Base-by-base conservation (phyloP, 1,284 basidiomycete species). In the Naganishia sp. region DNA sequence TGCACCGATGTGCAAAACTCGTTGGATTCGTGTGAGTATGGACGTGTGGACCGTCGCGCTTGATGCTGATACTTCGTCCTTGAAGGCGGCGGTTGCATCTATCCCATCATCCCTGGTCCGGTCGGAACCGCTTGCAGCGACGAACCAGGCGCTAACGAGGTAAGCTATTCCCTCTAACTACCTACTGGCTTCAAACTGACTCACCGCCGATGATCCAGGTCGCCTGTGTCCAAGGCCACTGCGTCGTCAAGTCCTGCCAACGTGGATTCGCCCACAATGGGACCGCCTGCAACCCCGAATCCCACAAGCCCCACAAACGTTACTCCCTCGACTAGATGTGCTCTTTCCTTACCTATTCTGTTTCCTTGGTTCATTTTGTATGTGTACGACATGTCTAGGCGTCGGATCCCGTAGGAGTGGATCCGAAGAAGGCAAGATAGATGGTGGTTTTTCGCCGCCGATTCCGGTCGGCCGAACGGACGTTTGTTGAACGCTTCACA, bases 211-310 rank as follows among this genome's bases (percentile, higher is more conserved):
- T 15, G 5, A 21, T 42, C n/a, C n/a, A 60, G 57, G 57, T 61
- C 48, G 48, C 59, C 1, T 61, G 59, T n/a, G 36, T 52, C 15
- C 11, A 61, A 50, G 59, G 59, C 18, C 59, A 52, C 39, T 61
- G 59, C 46, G 43, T 52, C 33, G 42, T 61, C 39, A n/a, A 31
- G 13, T 61, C 59, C 59, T 61, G 59, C 39, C 48, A 50, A 50
- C 59, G 59, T 6, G 59, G 59, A 18, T 61, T 52, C 59, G 48
- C 59, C 10, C 48, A 61, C 28, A 61, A 61, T 25, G 59, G 59
- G 16, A 61, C 59, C 3, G 59, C 59, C 5, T 61, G 59, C 39
- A 25, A 36, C 13, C 48, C 48, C 3, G 18, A 49, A 5, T 13
- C 48, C 4, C 59, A 43, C 15, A 61, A 61, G 36, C 33, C 48